Percentiles rank a stretch among this genome's conserved stretches.
Conservation (phyloP, 805 yeast genomes). For the Diddensiella santjacobensis region DNA sequence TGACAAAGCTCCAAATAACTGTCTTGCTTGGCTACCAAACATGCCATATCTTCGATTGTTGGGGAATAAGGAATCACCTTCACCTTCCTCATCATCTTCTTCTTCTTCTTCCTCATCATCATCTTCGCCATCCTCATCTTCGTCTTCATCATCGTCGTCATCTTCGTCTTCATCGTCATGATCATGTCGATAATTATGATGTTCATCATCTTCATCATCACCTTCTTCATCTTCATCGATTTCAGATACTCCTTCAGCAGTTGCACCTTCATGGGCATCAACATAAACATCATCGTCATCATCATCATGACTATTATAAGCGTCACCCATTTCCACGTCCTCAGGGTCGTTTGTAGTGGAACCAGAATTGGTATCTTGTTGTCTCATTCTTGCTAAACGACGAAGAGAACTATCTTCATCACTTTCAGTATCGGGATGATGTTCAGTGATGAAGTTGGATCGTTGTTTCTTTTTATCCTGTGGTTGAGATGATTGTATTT, state of each 20-base stretch:
- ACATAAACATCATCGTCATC: constrained; percentile 23
- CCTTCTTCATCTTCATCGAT: constrained; percentile 28
- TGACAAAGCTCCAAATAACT: constrained; percentile 21
- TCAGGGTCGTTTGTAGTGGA: not conserved
- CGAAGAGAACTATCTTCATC: constrained; percentile 12
- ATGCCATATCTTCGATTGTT: constrained; percentile 9
- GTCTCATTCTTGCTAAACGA: constrained; percentile 11
- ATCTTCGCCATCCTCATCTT: constrained; percentile 12
- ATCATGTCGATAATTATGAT: constrained; percentile 8
- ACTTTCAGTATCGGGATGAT: constrained; percentile 1
- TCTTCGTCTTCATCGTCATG: constrained; percentile 11
- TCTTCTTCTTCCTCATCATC: constrained; percentile 6
- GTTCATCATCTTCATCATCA: constrained; percentile 25
- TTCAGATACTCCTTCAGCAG: no score
- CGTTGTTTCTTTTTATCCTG: not conserved
- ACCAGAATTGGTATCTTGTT: not conserved
- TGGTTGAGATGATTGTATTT: not conserved
- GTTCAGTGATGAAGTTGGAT: not conserved
- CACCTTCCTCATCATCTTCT: constrained; percentile 17
- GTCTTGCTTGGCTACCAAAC: constrained; percentile 1
- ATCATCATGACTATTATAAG: constrained; percentile 15
- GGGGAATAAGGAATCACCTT: constrained; percentile 2
- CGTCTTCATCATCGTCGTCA: constrained; percentile 3
- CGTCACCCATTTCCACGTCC: constrained; percentile 19
- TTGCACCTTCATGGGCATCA: constrained; percentile 23